Base-by-base conservation (phyloP, 108 stramenopile species). In the Cyclotella cryptica region DNA sequence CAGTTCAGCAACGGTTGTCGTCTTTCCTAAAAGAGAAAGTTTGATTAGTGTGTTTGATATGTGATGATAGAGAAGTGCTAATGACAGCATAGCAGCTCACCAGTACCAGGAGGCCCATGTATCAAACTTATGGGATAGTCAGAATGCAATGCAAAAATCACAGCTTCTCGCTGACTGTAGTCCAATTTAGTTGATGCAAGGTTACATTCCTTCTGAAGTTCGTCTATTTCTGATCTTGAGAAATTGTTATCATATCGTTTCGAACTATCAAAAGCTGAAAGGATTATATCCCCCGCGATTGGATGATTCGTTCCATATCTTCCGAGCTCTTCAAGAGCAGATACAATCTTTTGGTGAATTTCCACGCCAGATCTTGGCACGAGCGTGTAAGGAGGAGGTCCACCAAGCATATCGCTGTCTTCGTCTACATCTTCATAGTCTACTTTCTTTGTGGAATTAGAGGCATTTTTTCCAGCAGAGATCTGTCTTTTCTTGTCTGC, bases 1-100 rank as follows among this genome's bases (percentile, higher is more conserved):
- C 49, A 98, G 75, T 73, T 97, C 96, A 10, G 95, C 93, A 15
- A 96, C 85, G 26, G 93, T 91, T 53, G 88, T 93, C 10, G 96
- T 94, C 66, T 93, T 96, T 9, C 94, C 92, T 59, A 83, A 89
- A 10, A 52, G 51, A 41, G 27, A 42, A 30, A 30, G 47, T 39
- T 3, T 30, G 29, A 45, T 9, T 45, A 12, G 13, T 45, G 5
- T 55, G n/a, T n/a, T n/a, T n/a, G n/a, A n/a, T n/a, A n/a, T n/a
- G n/a, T n/a, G n/a, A n/a, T n/a, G n/a, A n/a, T n/a, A n/a, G n/a
- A n/a, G n/a, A n/a, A n/a, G n/a, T n/a, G n/a, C n/a, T n/a, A n/a
- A n/a, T n/a, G n/a, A n/a, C n/a, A n/a, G n/a, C n/a, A n/a, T n/a
- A n/a, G n/a, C n/a, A n/a, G 41, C 70, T 82, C 52, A 75, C 85